Evolutionary conservation across 768 basidiomycete genomes (phyloP), one percentile per base, ranked within the genome.

Genomic region (Cystofilobasidium ferigula): DNA sequence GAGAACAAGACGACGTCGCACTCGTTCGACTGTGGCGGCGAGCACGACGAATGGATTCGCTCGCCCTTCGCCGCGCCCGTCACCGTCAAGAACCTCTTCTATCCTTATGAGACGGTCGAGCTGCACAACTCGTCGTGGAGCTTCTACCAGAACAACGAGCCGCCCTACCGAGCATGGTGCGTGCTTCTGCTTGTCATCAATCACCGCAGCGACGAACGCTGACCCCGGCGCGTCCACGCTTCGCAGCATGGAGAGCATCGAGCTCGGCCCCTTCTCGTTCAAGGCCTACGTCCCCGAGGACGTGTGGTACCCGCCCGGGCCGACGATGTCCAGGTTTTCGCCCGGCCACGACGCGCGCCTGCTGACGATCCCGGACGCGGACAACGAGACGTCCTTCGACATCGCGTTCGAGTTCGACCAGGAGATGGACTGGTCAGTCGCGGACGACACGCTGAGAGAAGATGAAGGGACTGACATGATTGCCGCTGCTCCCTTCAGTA

Each of bases 331-430:
- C 22, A 83, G 82, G 63, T 94, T 94, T 76, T 73, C 77, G 3
- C 92, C 92, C 0, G 91, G 92, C 1, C 92, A 95, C 73, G 92
- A 95, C 71, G 80, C 83, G 47, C 86, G 92, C 42, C 77, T 89
- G 35, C 58, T 71, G 3, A 68, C 67, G n/a, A 78, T 79, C 28
- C 74, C 75, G 22, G 81, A 80, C 24, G 74, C 81, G 34, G 76
- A 82, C 62, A 83, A 83, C 34, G 82, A 82, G 1, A 83, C 82
- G 9, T 78, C 76, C 1, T 76, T 89, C 58, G 78, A 85, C 66
- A 83, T 95, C 63, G 72, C 80, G 57, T 63, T 95, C 68, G 86
- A 94, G 77, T 95, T 87, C 77, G 91, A 85, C 69, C 75, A 79
- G 12, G 73, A 71, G 40, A 92, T 95, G 91, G 78, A 81, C 66